Evolutionary conservation across 2,329 filamentous ascomycete genomes (phyloP), one percentile per base, ranked within the genome.

Genomic region (Ascochyta clinopodiicola): DNA sequence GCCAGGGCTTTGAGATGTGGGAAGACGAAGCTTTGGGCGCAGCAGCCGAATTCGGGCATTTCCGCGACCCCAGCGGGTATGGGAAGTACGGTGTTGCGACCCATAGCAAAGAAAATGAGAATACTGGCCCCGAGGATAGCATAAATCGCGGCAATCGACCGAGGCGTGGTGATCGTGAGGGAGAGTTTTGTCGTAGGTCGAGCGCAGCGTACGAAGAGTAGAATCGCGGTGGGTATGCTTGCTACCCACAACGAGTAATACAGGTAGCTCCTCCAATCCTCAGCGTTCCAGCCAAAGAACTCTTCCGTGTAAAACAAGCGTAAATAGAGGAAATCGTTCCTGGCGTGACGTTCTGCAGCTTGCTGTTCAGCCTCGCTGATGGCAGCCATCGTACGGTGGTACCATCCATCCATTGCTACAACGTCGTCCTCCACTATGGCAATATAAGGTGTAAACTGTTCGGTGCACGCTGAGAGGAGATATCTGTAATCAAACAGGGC

Each of bases 361-460:
- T 74, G 62, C 29, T 56, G 57, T 51, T 78, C 72, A 4, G 72
- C 73, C 32, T 64, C 57, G 17, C 68, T 58, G 29, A 80, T 60
- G 0, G 73, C 78, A 5, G 68, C 56, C 35, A 76, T 65, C 0
- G 76, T 77, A 4, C 78, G 74, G 43, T 77, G 68, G 58, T 77
- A 80, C 80, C 80, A 82, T 12, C 79, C 79, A 44, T 80, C 78
- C 61, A 78, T 72, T 31, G 78, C 79, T 4, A 82, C 50, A 3
- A 77, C 71, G 59, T 82, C 80, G 57, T 82, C 80, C 59, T 82
- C 80, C 4, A 82, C 61, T 35, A 82, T 77, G 6, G 73, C 66
- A 34, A 78, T 71, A 57, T 80, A 80, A 2, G 74, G 71, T 7
- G 78, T 70, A 19, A 70, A 70, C 6, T 69, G 67, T 25, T 67